phyloP scores from a whole-genome alignment of 2,329 filamentous ascomycete genomes.

The Pochonia chlamydosporia region DNA sequence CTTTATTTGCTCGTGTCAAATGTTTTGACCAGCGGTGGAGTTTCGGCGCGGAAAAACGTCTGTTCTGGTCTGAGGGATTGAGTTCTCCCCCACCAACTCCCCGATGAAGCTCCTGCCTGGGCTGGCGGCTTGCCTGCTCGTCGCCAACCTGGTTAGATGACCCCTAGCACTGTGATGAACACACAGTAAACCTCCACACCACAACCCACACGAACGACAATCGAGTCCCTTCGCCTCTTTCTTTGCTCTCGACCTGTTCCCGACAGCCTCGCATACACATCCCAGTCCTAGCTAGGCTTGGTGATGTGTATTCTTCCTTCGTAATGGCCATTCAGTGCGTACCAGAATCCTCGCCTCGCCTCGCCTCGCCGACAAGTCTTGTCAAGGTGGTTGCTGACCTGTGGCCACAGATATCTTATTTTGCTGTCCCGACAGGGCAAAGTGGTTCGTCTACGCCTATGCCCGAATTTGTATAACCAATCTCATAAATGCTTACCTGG shows the following conservation, averaged over 20 bases:
- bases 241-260: not conserved
- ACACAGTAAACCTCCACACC: slow-evolving; percentile 7
- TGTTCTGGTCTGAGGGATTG: too few relatives aligned
- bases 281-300: slow-evolving; percentile 10
- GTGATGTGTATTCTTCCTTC: slow-evolving; percentile 15
- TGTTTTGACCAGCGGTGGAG: too few relatives aligned
- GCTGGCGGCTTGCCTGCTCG: slow-evolving; percentile 17
- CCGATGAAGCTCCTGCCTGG: too few relatives aligned
- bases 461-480: not conserved
- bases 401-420: slow-evolving; percentile 75
- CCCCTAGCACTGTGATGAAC: slow-evolving; percentile 1
- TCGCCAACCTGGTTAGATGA: slow-evolving; percentile 19
- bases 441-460: slow-evolving; percentile 64
- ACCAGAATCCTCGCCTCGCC: slow-evolving; percentile 9
- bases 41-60: not conserved
- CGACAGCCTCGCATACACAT: slow-evolving; percentile 4
- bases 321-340: slow-evolving; percentile 41
- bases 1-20: too few relatives aligned
- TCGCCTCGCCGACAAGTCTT: slow-evolving; percentile 1
- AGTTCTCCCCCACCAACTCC: not conserved
- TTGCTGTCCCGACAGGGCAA: slow-evolving; percentile 97
- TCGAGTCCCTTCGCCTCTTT: slow-evolving; percentile 1
- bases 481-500: slow-evolving; percentile 7
- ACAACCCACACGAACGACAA: not conserved
- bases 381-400: slow-evolving; percentile 14